Percentiles rank a stretch among this genome's conserved stretches.
Conservation (phyloP, 2,329 filamentous ascomycete species). For the Colletotrichum siamense region DNA sequence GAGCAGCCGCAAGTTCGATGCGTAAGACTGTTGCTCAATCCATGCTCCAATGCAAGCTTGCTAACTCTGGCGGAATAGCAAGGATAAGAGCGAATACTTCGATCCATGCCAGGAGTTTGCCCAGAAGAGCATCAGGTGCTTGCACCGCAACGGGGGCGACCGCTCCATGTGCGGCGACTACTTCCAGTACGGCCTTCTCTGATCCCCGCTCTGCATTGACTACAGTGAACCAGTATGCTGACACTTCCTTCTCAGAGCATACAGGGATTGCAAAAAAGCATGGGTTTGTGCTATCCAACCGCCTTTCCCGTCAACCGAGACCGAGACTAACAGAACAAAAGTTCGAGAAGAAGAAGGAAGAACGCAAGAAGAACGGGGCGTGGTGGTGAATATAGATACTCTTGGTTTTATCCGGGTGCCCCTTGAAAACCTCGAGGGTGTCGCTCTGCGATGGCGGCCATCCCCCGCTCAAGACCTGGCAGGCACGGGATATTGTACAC, state of each 20-base stretch:
- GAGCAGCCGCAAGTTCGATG: conserved; percentile 65
- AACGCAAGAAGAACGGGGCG: conserved; percentile 27
- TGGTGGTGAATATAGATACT: conserved; percentile 17
- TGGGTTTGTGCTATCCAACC: conserved; percentile 67
- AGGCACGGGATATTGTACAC: neutral
- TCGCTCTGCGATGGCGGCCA: neutral
- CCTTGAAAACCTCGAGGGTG: neutral
- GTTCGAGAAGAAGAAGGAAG: conserved; percentile 33
- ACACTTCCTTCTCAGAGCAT: conserved; percentile 65
- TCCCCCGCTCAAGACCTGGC: neutral
- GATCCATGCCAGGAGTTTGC: conserved; percentile 97
- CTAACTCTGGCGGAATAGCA: conserved; percentile 59
- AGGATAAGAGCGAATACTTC: conserved; percentile 86
- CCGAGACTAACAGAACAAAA: conserved; percentile 8
- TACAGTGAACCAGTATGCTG: neutral
- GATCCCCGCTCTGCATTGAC: too few relatives aligned
- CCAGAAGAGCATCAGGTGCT: conserved; percentile 81
- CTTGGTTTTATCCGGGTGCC: neutral
- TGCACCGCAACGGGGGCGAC: conserved; percentile 88
- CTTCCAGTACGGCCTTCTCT: conserved; percentile 71
- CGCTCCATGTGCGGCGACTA: conserved; percentile 91
- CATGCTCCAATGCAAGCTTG: neutral
- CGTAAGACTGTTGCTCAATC: conserved; percentile 45
- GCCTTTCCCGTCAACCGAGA: neutral
- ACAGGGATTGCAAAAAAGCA: conserved; percentile 92